Evolutionary conservation across 768 basidiomycete genomes (phyloP), one percentile per base, ranked within the genome.

Genomic region (Chalciporus pseudorubinellus): DNA sequence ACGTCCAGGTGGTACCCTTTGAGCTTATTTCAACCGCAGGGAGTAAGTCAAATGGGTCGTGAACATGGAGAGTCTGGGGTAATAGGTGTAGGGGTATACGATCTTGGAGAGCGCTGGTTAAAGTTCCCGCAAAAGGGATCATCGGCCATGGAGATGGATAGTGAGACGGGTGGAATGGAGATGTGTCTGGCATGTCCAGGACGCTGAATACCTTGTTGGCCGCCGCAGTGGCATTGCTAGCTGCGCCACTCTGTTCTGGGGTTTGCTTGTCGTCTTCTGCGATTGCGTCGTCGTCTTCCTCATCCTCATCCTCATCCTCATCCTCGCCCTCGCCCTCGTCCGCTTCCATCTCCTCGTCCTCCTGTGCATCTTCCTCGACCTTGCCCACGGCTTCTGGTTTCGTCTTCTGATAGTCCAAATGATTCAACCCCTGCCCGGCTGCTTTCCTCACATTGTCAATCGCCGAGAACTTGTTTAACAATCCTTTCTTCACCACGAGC

Each of bases 141-240:
- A 72, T 48, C 4, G 77, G 74, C 74, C 76, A 75, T 16, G 71
- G 72, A 14, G 60, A 49, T 7, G 76, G 73, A 45, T 78, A 76
- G 36, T 69, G 64, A 8, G 59, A 57, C 0, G 61, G 58, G 48
- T 71, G 57, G 51, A 75, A 77, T 3, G 61, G 63, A 2, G 62
- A 64, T 0, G 60, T 52, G 33, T 53, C 9, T 2, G 62, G 52
- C 22, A 59, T 50, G 11, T 34, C 26, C 2, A 34, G n/a, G 24
- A 24, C n/a, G n/a, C n/a, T n/a, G n/a, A n/a, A n/a, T n/a, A n/a
- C n/a, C n/a, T n/a, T n/a, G n/a, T n/a, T n/a, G n/a, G n/a, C n/a
- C n/a, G n/a, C n/a, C n/a, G n/a, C n/a, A n/a, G n/a, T n/a, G n/a
- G n/a, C n/a, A n/a, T n/a, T n/a, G n/a, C n/a, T n/a, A n/a, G n/a